Conservation (phyloP, 345 rosid genomes). For the Pistacia vera region DNA sequence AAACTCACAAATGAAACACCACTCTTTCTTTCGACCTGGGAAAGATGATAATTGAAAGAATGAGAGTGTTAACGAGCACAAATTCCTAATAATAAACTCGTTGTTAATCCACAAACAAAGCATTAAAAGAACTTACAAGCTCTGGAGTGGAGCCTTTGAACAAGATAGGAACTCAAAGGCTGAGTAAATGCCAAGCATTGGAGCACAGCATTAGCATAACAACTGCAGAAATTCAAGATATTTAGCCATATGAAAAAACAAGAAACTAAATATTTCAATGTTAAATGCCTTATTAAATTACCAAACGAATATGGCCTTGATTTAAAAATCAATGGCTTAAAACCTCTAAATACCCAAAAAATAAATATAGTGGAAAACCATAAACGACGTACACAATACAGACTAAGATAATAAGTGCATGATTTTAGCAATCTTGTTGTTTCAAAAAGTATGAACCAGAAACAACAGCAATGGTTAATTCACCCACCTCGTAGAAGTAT, state of each 20-base stretch:
- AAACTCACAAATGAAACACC: slow-evolving; percentile 80
- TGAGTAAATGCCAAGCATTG: slow-evolving; percentile 75
- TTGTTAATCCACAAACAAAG: slow-evolving; percentile 18
- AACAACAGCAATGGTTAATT: neutral
- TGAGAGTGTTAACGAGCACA: slow-evolving; percentile 14
- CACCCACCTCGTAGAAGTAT: neutral
- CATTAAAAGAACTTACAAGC: slow-evolving; percentile 45
- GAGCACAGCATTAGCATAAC: slow-evolving; percentile 84
- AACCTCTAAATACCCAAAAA: neutral
- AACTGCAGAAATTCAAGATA: slow-evolving; percentile 48
- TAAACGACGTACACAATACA: neutral
- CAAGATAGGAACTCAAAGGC: slow-evolving; percentile 67
- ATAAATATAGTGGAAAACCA: neutral
- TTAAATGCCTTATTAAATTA: neutral
- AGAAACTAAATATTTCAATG: slow-evolving; percentile 1
- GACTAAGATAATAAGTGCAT: neutral
- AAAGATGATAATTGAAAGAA: slow-evolving; percentile 6
- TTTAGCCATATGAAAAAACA: slow-evolving; percentile 1
- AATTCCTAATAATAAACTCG: neutral
- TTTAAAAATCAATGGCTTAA: neutral
- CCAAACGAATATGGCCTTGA: neutral
- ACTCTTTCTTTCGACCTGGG: slow-evolving; percentile 59
- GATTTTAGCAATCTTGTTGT: slow-evolving; percentile 7
- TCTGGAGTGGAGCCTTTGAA: slow-evolving; percentile 61
- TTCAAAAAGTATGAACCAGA: neutral